Conservation (phyloP, 257 asterid genomes). For the Echium plantagineum region DNA sequence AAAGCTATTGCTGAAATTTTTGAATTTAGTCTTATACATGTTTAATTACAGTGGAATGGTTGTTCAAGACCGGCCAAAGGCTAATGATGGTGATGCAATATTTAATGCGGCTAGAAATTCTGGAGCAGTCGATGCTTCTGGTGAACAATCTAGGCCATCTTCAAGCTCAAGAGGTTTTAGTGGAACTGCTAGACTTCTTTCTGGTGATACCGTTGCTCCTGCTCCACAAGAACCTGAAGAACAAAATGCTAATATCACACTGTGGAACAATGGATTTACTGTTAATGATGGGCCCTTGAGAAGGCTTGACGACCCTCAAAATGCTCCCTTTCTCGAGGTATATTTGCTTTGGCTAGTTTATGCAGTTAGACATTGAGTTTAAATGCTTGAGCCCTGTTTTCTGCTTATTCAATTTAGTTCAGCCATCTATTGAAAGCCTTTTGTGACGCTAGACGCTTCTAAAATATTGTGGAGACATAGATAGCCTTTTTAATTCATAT, state of each 20-base stretch:
- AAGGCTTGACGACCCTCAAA: slow-evolving; percentile 70
- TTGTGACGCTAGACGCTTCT: too few species aligned
- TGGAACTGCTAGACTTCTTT: slow-evolving; percentile 68
- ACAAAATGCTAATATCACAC: slow-evolving; percentile 40
- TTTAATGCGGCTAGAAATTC: slow-evolving; percentile 61
- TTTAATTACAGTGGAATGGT: slow-evolving; percentile 59
- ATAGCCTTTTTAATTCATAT: too few species aligned
- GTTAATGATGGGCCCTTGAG: slow-evolving; percentile 70
- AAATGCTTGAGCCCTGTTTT: not conserved
- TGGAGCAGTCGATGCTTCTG: slow-evolving; percentile 44
- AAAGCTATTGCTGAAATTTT: not conserved
- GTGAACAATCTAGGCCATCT: slow-evolving; percentile 33
- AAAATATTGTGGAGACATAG: too few species aligned
- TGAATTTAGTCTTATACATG: not conserved
- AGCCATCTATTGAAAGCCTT: not conserved
- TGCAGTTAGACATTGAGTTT: not conserved
- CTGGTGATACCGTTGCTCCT: slow-evolving; percentile 46
- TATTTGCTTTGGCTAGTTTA: not conserved
- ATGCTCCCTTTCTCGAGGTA: slow-evolving; percentile 74
- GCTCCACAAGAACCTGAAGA: slow-evolving; percentile 46
- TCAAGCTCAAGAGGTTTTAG: slow-evolving; percentile 61
- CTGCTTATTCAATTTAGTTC: not conserved
- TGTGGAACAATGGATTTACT: slow-evolving; percentile 82
- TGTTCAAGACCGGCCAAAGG: slow-evolving; percentile 66
- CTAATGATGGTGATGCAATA: slow-evolving; percentile 44